phyloP scores from a whole-genome alignment of 2,329 filamentous ascomycete genomes.

The Nothopassalora personata region DNA sequence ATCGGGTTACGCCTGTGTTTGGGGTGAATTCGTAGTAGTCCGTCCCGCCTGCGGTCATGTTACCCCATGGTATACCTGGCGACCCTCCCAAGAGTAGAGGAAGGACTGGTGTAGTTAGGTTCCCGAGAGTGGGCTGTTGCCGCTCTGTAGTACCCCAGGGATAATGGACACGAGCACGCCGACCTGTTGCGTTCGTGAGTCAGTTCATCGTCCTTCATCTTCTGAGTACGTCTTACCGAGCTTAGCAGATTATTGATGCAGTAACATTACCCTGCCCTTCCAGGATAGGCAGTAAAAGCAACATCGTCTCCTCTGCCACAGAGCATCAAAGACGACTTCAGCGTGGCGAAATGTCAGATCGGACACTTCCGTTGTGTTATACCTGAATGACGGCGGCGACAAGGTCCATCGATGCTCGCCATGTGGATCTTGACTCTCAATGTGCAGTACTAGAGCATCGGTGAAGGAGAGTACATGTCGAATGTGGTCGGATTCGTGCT shows the following conservation, averaged over 20 bases:
- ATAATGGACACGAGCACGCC: conserved; percentile 14
- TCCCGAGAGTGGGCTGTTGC: conserved; percentile 7
- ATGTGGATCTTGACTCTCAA: not conserved
- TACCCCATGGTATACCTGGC: conserved; percentile 27
- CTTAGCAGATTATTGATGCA: conserved; percentile 17
- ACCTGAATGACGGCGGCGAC: not conserved
- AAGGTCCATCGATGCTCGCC: not conserved
- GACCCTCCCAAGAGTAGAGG: conserved; percentile 15
- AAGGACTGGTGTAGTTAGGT: conserved; percentile 10
- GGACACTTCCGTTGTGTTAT: not conserved
- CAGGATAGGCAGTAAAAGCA: conserved; percentile 6
- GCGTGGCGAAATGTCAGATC: not conserved
- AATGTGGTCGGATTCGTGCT: not conserved
- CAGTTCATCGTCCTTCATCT: not conserved
- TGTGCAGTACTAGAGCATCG: not conserved
- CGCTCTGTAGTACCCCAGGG: conserved; percentile 12
- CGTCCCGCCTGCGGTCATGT: conserved; percentile 22
- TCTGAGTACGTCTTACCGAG: not conserved
- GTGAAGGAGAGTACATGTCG: not conserved
- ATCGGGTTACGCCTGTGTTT: conserved; percentile 23
- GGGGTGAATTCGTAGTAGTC: conserved; percentile 24
- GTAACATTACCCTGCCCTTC: conserved; percentile 17
- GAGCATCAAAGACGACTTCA: not conserved
- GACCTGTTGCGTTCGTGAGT: not conserved
- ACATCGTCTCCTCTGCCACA: not conserved